A percentile compares a stretch with the other conserved stretches of the same genome.
Conservation (phyloP, 306 rosid species). For the Inga oerstediana region DNA sequence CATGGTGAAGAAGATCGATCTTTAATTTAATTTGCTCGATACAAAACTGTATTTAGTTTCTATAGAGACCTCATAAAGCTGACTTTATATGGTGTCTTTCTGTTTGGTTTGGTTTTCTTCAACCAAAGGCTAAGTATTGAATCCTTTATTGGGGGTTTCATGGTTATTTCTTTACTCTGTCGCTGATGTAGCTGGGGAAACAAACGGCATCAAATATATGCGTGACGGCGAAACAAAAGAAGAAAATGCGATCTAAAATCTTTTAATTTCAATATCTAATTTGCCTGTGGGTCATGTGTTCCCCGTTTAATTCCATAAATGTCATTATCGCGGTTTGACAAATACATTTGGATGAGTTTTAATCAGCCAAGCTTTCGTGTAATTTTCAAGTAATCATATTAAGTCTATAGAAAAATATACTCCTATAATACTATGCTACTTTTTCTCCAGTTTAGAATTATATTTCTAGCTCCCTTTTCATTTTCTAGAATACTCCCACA, state of each 20-base stretch:
- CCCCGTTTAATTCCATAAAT: neutral
- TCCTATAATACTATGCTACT: neutral
- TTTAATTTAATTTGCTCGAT: neutral
- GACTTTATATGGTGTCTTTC: too few species aligned
- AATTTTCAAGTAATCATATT: neutral
- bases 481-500: neutral
- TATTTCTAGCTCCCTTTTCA: neutral
- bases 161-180: too few species aligned
- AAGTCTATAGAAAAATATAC: neutral
- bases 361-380: neutral
- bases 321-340: neutral
- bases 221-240: too few species aligned
- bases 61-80: too few species aligned
- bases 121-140: too few species aligned
- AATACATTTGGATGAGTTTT: neutral
- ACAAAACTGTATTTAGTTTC: neutral
- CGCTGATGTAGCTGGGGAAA: too few species aligned
- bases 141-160: too few species aligned
- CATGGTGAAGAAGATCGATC: constrained; percentile 41
- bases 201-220: too few species aligned
- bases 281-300: neutral
- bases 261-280: neutral
- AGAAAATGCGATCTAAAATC: neutral
- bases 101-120: too few species aligned
- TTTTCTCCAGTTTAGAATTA: neutral